Evolutionary conservation across 2,329 filamentous ascomycete genomes (phyloP), one percentile per base, ranked within the genome.

Genomic region (Colletotrichum scovillei): DNA sequence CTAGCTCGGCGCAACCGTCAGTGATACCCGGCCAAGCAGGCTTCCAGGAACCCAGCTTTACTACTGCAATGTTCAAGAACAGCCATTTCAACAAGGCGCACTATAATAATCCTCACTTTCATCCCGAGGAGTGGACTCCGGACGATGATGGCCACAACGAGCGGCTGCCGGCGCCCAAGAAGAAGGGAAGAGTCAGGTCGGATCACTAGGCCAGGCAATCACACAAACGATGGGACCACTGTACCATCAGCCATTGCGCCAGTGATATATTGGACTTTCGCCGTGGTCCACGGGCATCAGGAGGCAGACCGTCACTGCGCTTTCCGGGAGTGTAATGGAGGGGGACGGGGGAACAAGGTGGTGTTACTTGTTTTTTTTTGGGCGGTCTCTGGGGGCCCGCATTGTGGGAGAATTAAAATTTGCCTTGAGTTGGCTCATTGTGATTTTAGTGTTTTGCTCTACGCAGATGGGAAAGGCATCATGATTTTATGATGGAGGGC

Each of bases 61-160:
- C 85, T 66, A 92, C 89, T 2, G 87, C 84, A 63, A 90, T 88
- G 1, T 93, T 93, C 78, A 91, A 91, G 77, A 92, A 92, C 76
- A 91, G 88, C 65, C 89, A 92, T 67, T 92, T 90, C 82, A 93
- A 92, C 77, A 87, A 87, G 59, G 91, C 91, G 0, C 91, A 93
- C 78, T 93, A 90, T 76, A 90, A 90, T 73, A 93, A 93, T 75
- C 89, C 90, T 2, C 85, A 86, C 56, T 86, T 86, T 62, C 84
- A 85, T 46, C 84, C 84, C 0, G 84, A 86, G 70, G 83, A 85
- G 73, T 86, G 83, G 82, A 81, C 78, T 46, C 84, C 84, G 1
- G 83, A 84, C 4, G 84, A 85, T 42, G 82, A 85, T 6, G 59
- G 42, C 5, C 68, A 67, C 14, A 65, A 67, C 24, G 74, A 75